These are phyloP conservation scores for Neurospora africana DNA, from an alignment of 495 filamentous ascomycete genomes.

Conservation along the genomic window DNA sequence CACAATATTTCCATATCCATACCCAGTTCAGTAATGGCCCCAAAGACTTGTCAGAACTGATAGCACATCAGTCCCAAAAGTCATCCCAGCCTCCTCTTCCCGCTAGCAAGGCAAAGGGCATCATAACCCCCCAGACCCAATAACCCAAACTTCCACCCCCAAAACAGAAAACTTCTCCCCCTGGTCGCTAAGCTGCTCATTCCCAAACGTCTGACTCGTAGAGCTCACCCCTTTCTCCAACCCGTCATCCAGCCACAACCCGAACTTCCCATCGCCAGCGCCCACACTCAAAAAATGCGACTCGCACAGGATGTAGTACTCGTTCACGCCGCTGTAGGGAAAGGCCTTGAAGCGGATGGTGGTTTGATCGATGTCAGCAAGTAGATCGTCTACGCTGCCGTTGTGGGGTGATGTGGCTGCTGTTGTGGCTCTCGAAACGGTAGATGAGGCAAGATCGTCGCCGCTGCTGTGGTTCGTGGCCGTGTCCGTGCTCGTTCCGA, in stretches of 20 bases:
- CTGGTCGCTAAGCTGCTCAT: conserved; percentile 89
- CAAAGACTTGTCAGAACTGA: not conserved
- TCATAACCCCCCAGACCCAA: conserved; percentile 29
- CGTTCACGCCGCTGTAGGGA: conserved; percentile 89
- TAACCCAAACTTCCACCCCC: conserved; percentile 86
- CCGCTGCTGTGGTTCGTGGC: not conserved
- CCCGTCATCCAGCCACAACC: conserved; percentile 84
- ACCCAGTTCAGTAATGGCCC: not conserved
- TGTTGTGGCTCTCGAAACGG: conserved; percentile 4
- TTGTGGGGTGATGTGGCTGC: not conserved
- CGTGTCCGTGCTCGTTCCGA: not conserved
- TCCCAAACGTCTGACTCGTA: conserved; percentile 81
- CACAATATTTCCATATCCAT: not conserved
- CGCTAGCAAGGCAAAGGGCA: not conserved
- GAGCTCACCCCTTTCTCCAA: conserved; percentile 78
- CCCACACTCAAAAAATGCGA: conserved; percentile 73
- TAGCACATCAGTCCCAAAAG: not conserved
- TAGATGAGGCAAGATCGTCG: not conserved
- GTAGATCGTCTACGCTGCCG: not conserved
- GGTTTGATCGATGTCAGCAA: conserved; percentile 7
- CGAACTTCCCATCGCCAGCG: conserved; percentile 81
- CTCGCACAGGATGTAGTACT: conserved; percentile 93
- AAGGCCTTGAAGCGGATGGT: conserved; percentile 91
- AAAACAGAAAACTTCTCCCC: conserved; percentile 87
- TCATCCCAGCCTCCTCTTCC: not conserved